phyloP scores from a whole-genome alignment of 2,329 filamentous ascomycete genomes.

The Ampelomyces quisqualis region DNA sequence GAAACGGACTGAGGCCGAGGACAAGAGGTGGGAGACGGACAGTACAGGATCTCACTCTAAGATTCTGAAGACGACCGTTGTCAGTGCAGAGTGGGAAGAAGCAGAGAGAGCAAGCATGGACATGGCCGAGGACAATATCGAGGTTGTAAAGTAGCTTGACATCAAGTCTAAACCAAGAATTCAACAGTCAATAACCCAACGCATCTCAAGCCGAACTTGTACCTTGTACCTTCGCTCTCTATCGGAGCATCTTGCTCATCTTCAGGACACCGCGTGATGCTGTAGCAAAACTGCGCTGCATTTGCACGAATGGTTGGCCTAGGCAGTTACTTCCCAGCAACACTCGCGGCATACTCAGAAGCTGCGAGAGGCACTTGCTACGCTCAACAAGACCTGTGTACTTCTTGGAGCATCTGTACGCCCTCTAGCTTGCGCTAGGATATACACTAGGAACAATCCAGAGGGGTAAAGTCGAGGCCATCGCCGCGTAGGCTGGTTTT shows the following conservation, averaged over 20 bases:
- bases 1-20: constrained; percentile 12
- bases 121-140: constrained; percentile 24
- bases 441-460: constrained; percentile 8
- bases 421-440: constrained; percentile 7
- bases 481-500: constrained; percentile 10
- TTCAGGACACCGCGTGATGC: neutral
- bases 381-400: constrained; percentile 16
- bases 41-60: constrained; percentile 38
- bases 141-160: constrained; percentile 11
- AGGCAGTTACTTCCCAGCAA: neutral
- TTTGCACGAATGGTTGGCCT: neutral
- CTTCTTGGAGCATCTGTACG: constrained; percentile 11
- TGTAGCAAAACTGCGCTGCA: neutral
- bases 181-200: too few species aligned
- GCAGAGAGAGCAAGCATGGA: constrained; percentile 20
- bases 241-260: too few species aligned
- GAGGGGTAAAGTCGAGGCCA: constrained; percentile 7
- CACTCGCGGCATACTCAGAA: constrained; percentile 3
- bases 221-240: too few species aligned
- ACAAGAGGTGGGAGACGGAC: constrained; percentile 36
- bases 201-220: too few species aligned
- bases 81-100: constrained; percentile 41
- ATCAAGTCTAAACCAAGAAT: too few species aligned
- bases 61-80: constrained; percentile 41
- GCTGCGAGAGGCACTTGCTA: constrained; percentile 12